A percentile compares a stretch with the other conserved stretches of the same genome.
These are phyloP conservation scores for Hymenoscyphus albidus DNA, from an alignment of 2,329 filamentous ascomycete species.

Conservation along the genomic window DNA sequence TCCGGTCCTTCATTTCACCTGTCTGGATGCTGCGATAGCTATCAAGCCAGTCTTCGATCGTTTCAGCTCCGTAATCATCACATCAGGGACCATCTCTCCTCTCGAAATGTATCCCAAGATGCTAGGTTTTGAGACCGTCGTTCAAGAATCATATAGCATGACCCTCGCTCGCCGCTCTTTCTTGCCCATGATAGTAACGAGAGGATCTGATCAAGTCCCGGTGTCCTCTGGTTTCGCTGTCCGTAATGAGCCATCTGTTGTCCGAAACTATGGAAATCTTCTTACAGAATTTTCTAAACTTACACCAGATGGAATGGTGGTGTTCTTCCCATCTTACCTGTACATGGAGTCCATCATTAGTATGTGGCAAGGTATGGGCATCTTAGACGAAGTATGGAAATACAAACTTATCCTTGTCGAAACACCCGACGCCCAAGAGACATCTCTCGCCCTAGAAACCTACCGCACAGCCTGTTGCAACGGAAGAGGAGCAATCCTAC, in stretches of 20 bases:
- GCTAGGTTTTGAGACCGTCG: slow-evolving; percentile 86
- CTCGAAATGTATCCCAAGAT: slow-evolving; percentile 99
- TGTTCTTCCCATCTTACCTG: slow-evolving; percentile 97
- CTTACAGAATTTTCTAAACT: slow-evolving; percentile 94
- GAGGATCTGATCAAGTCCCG: slow-evolving; percentile 88
- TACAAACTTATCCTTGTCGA: slow-evolving; percentile 98
- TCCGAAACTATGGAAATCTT: slow-evolving; percentile 91
- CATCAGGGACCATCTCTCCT: slow-evolving; percentile 93
- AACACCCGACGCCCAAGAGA: slow-evolving; percentile 96
- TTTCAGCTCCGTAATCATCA: slow-evolving; percentile 97
- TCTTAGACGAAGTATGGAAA: slow-evolving; percentile 96
- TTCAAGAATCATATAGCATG: slow-evolving; percentile 97
- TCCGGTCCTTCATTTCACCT: slow-evolving; percentile 94
- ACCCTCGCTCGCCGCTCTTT: slow-evolving; percentile 93
- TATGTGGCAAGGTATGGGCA: slow-evolving; percentile 99
- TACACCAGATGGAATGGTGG: slow-evolving; percentile 95
- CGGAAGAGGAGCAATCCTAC: slow-evolving; percentile 83
- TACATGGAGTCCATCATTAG: slow-evolving; percentile 99
- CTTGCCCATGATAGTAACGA: slow-evolving; percentile 93
- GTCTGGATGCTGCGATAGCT: slow-evolving; percentile 93
- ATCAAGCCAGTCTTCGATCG: slow-evolving; percentile 97
- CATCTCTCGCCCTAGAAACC: slow-evolving; percentile 88
- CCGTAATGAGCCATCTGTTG: slow-evolving; percentile 92
- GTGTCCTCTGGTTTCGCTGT: slow-evolving; percentile 94
- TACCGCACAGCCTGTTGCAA: slow-evolving; percentile 98